Conservation (phyloP, 2,329 filamentous ascomycete species). For the Fusarium illudens region DNA sequence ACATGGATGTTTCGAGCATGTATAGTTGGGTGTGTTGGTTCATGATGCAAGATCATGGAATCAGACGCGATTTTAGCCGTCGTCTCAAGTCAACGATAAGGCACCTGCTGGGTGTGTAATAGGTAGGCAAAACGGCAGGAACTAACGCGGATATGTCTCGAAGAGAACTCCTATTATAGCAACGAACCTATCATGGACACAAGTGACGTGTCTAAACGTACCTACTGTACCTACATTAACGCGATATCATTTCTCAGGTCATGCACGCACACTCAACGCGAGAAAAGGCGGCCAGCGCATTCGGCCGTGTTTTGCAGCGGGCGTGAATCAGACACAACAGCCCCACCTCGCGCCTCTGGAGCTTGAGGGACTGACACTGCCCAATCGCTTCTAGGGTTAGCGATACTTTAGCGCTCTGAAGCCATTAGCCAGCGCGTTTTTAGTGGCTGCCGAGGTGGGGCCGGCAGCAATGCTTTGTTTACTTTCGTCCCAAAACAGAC, state of each 20-base stretch:
- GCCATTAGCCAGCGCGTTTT: conserved; percentile 8
- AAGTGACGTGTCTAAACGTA: background rate
- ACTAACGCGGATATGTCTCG: background rate
- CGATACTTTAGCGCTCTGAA: conserved; percentile 10
- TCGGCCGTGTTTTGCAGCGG: background rate
- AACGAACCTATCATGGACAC: background rate
- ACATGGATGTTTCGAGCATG: background rate
- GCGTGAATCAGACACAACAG: background rate
- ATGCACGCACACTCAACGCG: background rate
- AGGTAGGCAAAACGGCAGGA: background rate
- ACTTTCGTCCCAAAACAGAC: conserved; percentile 48
- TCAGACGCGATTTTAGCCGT: background rate
- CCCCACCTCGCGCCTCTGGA: background rate
- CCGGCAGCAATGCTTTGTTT: conserved; percentile 43
- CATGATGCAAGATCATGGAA: background rate
- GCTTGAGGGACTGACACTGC: background rate
- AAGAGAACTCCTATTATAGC: background rate
- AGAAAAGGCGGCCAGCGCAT: background rate
- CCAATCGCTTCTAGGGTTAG: background rate
- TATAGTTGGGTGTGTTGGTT: background rate
- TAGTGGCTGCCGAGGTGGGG: conserved; percentile 17
- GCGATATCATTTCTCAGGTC: background rate
- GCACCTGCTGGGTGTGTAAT: background rate
- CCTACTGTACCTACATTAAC: background rate
- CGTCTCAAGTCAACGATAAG: background rate